These are phyloP conservation scores for Syzygium aqueum DNA, from an alignment of 345 rosid species.

Conservation along the genomic window DNA sequence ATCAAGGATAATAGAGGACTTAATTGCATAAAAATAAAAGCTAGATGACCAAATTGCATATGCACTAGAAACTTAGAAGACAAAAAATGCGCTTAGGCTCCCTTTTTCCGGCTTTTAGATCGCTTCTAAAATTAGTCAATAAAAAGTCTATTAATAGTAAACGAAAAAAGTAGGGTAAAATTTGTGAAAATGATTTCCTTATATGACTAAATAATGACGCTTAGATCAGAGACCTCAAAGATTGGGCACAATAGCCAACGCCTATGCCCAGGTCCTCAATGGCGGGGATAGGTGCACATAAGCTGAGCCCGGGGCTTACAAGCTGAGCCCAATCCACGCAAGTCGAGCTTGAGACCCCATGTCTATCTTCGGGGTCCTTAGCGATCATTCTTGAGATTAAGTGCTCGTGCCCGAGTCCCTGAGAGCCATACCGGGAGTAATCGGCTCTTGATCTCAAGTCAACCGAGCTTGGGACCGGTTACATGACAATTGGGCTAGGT, in stretches of 20 bases:
- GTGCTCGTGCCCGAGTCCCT: accelerated
- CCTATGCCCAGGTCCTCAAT: not conserved
- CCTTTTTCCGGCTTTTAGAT: not conserved
- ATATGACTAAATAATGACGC: not conserved
- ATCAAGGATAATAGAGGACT: not conserved
- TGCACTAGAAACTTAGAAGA: not conserved
- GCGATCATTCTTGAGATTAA: not conserved
- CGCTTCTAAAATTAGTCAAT: not conserved
- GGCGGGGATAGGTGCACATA: accelerated
- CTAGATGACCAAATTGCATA: not conserved
- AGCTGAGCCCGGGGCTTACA: too few relatives aligned
- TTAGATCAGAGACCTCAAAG: not conserved
- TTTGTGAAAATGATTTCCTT: not conserved
- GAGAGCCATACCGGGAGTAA: not conserved
- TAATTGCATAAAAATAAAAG: not conserved
- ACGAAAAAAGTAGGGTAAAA: not conserved
- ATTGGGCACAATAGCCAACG: not conserved
- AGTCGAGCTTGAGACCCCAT: not conserved
- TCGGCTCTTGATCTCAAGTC: not conserved
- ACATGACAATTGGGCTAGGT: accelerated
- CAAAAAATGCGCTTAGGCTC: not conserved
- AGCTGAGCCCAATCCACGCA: not conserved
- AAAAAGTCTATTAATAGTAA: not conserved
- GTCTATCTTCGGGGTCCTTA: accelerated
- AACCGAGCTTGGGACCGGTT: not conserved